A percentile compares a stretch with the other conserved stretches of the same genome.
These are phyloP conservation scores for Onygena corvina DNA, from an alignment of 2,329 filamentous ascomycete species.

Conservation along the genomic window DNA sequence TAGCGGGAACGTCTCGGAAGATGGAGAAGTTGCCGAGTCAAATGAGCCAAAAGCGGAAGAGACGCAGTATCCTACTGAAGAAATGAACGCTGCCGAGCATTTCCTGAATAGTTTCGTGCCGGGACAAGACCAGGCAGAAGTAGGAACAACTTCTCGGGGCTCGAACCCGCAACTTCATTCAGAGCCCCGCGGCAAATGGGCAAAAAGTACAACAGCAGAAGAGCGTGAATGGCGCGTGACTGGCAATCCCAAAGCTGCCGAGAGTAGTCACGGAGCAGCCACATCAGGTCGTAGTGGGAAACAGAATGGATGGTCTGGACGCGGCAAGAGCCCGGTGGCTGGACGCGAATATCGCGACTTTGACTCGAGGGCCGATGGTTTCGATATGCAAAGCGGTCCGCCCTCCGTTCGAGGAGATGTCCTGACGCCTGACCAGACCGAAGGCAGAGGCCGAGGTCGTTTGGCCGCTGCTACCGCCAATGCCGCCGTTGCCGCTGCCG, in stretches of 20 bases:
- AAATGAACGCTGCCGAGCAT: slow-evolving; percentile 27
- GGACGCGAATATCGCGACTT: slow-evolving; percentile 15
- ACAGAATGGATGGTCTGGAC: slow-evolving; percentile 12
- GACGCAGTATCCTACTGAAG: slow-evolving; percentile 17
- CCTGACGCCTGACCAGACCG: slow-evolving; percentile 16
- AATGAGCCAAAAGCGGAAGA: slow-evolving; percentile 10
- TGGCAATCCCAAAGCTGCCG: slow-evolving; percentile 9
- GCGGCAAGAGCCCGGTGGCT: slow-evolving; percentile 12
- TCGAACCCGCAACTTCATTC: slow-evolving; percentile 10
- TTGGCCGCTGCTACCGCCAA: slow-evolving; percentile 15
- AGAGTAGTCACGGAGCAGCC: slow-evolving; percentile 11
- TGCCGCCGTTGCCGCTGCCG: slow-evolving; percentile 13
- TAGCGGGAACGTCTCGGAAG: slow-evolving; percentile 24
- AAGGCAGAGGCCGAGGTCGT: slow-evolving; percentile 15
- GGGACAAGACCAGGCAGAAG: slow-evolving; percentile 14
- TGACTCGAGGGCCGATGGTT: slow-evolving; percentile 13
- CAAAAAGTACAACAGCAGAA: slow-evolving; percentile 4
- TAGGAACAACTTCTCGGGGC: slow-evolving; percentile 8
- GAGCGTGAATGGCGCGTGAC: slow-evolving; percentile 15
- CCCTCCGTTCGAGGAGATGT: slow-evolving; percentile 12
- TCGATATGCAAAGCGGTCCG: slow-evolving; percentile 8
- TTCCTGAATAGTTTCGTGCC: slow-evolving; percentile 29
- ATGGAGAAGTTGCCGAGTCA: slow-evolving; percentile 26
- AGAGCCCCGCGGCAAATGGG: slow-evolving; percentile 10
- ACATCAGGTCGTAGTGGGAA: slow-evolving; percentile 9